Percentiles rank a stretch among this genome's conserved stretches.
These are phyloP conservation scores for Amanita inopinata DNA, from an alignment of 768 basidiomycete species.

Conservation along the genomic window DNA sequence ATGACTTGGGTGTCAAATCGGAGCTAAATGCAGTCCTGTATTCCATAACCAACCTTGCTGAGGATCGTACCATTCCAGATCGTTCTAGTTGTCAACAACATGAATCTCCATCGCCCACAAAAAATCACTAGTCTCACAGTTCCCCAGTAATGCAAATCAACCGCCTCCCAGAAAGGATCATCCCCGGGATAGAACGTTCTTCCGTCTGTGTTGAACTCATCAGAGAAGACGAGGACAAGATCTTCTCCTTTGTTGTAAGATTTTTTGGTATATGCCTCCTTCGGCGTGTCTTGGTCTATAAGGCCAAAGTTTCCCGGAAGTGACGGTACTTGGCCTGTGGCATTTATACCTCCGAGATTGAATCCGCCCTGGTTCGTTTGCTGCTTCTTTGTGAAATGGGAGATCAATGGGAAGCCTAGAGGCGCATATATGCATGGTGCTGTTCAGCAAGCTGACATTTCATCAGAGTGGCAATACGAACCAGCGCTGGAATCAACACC, in stretches of 20 bases:
- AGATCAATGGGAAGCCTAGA: constrained; percentile 40
- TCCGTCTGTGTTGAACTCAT: constrained; percentile 74
- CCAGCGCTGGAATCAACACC: constrained; percentile 33
- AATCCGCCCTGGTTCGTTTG: constrained; percentile 47
- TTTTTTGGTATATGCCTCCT: constrained; percentile 38
- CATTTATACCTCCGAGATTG: constrained; percentile 69
- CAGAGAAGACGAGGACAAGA: constrained; percentile 58
- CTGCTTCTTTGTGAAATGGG: constrained; percentile 30
- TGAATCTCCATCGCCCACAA: background rate
- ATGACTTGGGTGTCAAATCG: too few species aligned
- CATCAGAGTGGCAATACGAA: constrained; percentile 15
- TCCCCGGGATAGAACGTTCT: constrained; percentile 35
- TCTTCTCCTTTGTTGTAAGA: constrained; percentile 44
- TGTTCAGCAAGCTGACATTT: background rate
- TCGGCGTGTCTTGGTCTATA: constrained; percentile 73
- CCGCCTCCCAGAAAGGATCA: constrained; percentile 55
- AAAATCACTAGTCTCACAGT: constrained; percentile 18
- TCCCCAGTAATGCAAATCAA: constrained; percentile 63
- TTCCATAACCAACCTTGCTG: constrained; percentile 15
- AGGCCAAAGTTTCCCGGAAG: constrained; percentile 53
- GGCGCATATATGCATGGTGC: background rate
- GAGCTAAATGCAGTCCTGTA: too few species aligned
- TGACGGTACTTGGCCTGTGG: constrained; percentile 56
- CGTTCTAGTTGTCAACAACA: constrained; percentile 25
- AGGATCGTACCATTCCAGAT: constrained; percentile 68